Evolutionary conservation across 139 green algal genomes (phyloP).

Genomic region (Edaphochlamys debaryana): DNA sequence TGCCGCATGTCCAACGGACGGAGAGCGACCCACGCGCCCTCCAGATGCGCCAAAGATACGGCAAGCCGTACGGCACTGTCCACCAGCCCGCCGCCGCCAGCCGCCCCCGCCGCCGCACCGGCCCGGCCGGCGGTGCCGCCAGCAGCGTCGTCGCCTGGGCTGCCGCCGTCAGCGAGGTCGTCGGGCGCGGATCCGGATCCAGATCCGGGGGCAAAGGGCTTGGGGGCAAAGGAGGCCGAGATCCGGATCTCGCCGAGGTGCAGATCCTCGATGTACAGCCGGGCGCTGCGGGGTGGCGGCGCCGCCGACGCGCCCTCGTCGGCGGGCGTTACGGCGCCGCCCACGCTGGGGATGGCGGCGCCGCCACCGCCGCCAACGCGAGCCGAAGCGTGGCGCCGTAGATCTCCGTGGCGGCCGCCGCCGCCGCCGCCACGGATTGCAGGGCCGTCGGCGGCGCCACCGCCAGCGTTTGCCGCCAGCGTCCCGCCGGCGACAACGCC

Average conservation of each 20-base stretch:
- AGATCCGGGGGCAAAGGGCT: neutral
- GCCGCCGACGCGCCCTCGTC: neutral
- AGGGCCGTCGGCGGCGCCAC: too few relatives aligned
- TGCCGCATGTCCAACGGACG: constrained; percentile 63
- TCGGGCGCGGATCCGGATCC: neutral
- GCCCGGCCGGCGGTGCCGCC: neutral
- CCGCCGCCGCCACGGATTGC: too few relatives aligned
- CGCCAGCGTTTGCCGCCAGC: too few relatives aligned
- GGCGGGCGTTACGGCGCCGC: too few relatives aligned
- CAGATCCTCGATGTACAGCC: constrained; percentile 37
- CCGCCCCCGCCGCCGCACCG: neutral
- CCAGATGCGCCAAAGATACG: constrained; percentile 76
- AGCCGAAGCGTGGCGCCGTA: too few relatives aligned
- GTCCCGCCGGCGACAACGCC: too few relatives aligned
- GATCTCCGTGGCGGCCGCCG: too few relatives aligned
- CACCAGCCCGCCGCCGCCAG: constrained; percentile 31
- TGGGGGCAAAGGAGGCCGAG: constrained; percentile 33
- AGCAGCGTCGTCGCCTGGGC: constrained; percentile 2
- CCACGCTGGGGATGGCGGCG: too few relatives aligned
- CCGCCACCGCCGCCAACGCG: neutral
- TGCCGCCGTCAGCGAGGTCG: constrained; percentile 27
- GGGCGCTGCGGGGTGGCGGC: neutral
- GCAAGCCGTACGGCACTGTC: constrained; percentile 58
- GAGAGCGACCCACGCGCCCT: constrained; percentile 80
- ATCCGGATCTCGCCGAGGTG: constrained; percentile 69